phyloP scores from a whole-genome alignment of 2,329 filamentous ascomycete species.

The Curvularia verruculosa region DNA sequence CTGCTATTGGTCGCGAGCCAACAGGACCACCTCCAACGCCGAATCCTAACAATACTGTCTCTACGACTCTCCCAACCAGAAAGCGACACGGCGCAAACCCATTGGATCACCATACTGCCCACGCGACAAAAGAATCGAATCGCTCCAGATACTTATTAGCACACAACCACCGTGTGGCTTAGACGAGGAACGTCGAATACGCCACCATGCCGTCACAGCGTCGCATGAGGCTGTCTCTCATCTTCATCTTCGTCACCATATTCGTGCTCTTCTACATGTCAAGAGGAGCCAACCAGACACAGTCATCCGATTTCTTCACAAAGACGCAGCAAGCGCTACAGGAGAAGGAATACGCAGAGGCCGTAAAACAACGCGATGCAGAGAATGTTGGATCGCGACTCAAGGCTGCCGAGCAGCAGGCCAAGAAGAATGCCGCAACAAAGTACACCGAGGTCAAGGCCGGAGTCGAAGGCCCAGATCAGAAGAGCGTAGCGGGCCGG shows the following conservation, averaged over 20 bases:
- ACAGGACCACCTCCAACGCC: constrained; percentile 2
- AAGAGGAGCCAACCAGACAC: constrained; percentile 61
- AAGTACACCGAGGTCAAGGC: constrained; percentile 61
- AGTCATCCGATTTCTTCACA: constrained; percentile 62
- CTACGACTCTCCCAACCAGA: neutral
- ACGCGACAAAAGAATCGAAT: neutral
- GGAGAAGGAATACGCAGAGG: constrained; percentile 44
- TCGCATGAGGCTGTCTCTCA: constrained; percentile 69
- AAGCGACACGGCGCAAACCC: neutral
- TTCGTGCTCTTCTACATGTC: constrained; percentile 76
- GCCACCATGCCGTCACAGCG: constrained; percentile 55
- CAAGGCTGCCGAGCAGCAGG: constrained; percentile 71
- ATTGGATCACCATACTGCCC: neutral
- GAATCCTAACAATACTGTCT: neutral
- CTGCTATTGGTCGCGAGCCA: constrained; percentile 3
- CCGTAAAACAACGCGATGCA: constrained; percentile 56
- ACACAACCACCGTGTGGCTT: constrained; percentile 14
- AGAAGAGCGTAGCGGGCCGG: constrained; percentile 60
- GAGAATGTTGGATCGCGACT: constrained; percentile 66
- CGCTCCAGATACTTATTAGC: neutral
- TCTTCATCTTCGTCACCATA: constrained; percentile 68
- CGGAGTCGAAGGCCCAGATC: constrained; percentile 45
- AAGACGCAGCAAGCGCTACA: constrained; percentile 62
- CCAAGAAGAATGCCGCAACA: constrained; percentile 70
- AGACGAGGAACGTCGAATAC: constrained; percentile 9